Conservation (phyloP, 2,329 filamentous ascomycete genomes). For the Aspergillus transmontanensis region DNA sequence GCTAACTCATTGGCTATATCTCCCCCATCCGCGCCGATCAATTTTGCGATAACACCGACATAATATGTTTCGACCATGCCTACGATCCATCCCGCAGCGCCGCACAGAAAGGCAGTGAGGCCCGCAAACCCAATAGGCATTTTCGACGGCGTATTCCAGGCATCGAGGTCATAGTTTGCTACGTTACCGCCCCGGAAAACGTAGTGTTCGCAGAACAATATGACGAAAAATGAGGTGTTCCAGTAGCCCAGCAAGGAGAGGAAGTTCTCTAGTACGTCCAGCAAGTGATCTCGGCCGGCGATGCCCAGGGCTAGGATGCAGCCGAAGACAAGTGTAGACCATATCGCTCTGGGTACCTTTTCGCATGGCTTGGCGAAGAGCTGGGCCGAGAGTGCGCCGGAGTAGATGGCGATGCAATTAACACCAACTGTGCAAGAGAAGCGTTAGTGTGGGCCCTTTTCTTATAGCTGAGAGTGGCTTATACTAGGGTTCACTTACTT, state of each 20-base stretch:
- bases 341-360: constrained; percentile 51
- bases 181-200: constrained; percentile 48
- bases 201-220: constrained; percentile 54
- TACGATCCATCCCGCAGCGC: constrained; percentile 54
- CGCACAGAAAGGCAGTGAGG: constrained; percentile 47
- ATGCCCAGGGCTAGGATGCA: constrained; percentile 51
- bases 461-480: not conserved
- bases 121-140: constrained; percentile 51
- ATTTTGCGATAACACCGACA: constrained; percentile 48
- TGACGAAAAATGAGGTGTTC: constrained; percentile 53
- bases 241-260: constrained; percentile 54
- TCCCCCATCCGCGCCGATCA: constrained; percentile 50
- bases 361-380: constrained; percentile 47
- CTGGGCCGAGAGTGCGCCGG: constrained; percentile 38
- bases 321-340: constrained; percentile 51
- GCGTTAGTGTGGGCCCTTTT: not conserved
- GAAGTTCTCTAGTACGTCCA: constrained; percentile 51
- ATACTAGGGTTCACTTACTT: constrained; percentile 20
- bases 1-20: constrained; percentile 58
- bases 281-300: constrained; percentile 46
- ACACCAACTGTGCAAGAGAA: constrained; percentile 40
- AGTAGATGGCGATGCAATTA: constrained; percentile 50
- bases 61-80: constrained; percentile 64
- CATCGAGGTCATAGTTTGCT: constrained; percentile 52
- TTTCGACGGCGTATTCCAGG: constrained; percentile 49